Evolutionary conservation across 495 filamentous ascomycete species (phyloP).

Genomic region (Penicillium cinerascens): DNA sequence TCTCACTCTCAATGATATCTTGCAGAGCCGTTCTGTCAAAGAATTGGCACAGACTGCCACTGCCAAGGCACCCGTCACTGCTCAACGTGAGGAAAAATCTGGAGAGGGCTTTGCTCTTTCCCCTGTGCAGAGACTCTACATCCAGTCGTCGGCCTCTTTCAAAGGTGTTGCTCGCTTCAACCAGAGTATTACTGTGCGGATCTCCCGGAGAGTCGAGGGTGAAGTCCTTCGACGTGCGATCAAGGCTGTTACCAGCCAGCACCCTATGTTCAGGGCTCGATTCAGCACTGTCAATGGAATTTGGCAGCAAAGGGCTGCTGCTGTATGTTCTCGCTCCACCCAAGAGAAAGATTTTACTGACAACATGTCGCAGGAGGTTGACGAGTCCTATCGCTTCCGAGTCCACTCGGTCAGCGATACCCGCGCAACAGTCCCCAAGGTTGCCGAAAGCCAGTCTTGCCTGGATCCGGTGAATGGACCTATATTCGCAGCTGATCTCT

Average conservation of each 20-base stretch:
- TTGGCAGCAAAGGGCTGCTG: conserved; percentile 43
- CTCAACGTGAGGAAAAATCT: conserved; percentile 29
- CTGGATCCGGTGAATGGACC: conserved; percentile 43
- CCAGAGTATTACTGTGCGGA: conserved; percentile 61
- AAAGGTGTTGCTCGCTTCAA: conserved; percentile 59
- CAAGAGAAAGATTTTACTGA: conserved; percentile 11
- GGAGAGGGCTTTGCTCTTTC: conserved; percentile 52
- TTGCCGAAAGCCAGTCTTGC: conserved; percentile 38
- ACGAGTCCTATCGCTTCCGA: conserved; percentile 40
- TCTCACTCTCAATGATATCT: conserved; percentile 34
- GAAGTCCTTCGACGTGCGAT: conserved; percentile 53
- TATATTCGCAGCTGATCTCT: conserved; percentile 44
- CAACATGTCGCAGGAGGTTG: conserved; percentile 28
- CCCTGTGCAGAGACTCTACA: conserved; percentile 45
- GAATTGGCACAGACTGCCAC: conserved; percentile 32
- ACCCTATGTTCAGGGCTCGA: conserved; percentile 67
- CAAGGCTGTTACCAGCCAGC: conserved; percentile 55
- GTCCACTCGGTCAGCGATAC: conserved; percentile 28
- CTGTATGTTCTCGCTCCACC: conserved; percentile 15
- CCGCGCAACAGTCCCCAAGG: conserved; percentile 28
- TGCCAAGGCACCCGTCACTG: conserved; percentile 12
- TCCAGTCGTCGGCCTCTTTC: conserved; percentile 43
- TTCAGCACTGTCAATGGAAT: conserved; percentile 42
- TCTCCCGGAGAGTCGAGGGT: conserved; percentile 46
- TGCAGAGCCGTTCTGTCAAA: conserved; percentile 34